These are phyloP conservation scores for Thelonectria rubi DNA, from an alignment of 2,329 filamentous ascomycete genomes.

Conservation along the genomic window DNA sequence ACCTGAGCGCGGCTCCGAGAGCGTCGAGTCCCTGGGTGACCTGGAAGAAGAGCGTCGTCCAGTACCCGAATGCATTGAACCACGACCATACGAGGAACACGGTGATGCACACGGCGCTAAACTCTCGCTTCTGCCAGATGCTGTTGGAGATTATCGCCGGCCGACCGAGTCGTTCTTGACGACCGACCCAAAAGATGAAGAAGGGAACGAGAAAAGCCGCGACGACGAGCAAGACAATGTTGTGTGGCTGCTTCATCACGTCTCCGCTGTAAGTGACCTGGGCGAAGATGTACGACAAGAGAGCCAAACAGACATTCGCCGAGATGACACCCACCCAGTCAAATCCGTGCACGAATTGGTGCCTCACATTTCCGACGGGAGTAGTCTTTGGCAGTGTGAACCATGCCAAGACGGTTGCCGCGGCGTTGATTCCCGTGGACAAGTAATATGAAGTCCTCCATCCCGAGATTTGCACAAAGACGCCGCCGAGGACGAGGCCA, in stretches of 20 bases:
- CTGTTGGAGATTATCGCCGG: slow-evolving; percentile 59
- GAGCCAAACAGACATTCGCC: slow-evolving; percentile 17
- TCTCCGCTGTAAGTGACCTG: slow-evolving; percentile 17
- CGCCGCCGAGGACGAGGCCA: slow-evolving; percentile 59
- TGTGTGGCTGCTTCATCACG: slow-evolving; percentile 19
- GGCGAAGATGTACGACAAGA: slow-evolving; percentile 24
- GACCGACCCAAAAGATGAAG: slow-evolving; percentile 27
- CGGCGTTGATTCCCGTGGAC: slow-evolving; percentile 46
- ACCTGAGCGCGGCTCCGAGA: slow-evolving; percentile 13
- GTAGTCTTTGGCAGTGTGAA: slow-evolving; percentile 15
- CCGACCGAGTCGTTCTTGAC: slow-evolving; percentile 20
- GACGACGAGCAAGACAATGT: slow-evolving; percentile 20
- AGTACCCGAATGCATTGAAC: slow-evolving; percentile 55
- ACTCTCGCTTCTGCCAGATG: slow-evolving; percentile 63
- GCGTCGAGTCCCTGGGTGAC: slow-evolving; percentile 12
- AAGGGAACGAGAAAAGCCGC: slow-evolving; percentile 16
- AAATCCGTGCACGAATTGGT: slow-evolving; percentile 18
- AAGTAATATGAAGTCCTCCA: slow-evolving; percentile 59
- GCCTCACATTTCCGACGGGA: slow-evolving; percentile 5
- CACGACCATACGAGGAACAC: slow-evolving; percentile 54
- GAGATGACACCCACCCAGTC: slow-evolving; percentile 24
- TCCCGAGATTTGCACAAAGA: slow-evolving; percentile 57
- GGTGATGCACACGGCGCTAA: slow-evolving; percentile 60
- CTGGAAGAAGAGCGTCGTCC: slow-evolving; percentile 27
- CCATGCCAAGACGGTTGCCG: slow-evolving; percentile 16